These are phyloP conservation scores for Agrocybe pediades DNA, from an alignment of 768 basidiomycete species.

Conservation along the genomic window DNA sequence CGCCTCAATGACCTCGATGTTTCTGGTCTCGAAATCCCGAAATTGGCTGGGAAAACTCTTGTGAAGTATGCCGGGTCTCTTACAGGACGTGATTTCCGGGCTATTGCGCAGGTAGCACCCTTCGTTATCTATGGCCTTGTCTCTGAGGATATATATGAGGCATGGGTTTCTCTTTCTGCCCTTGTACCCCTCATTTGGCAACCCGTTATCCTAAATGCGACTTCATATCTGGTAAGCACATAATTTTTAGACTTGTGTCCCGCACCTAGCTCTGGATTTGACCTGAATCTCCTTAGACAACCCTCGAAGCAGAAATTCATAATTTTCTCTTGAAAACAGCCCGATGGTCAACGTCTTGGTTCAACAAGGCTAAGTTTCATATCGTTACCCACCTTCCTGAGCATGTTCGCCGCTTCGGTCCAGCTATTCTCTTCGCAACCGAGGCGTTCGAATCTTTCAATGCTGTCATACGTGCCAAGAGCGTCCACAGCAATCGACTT, in stretches of 20 bases:
- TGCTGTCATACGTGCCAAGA: constrained; percentile 32
- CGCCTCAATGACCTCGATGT: constrained; percentile 31
- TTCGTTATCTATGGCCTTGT: constrained; percentile 40
- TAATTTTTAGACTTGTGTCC: neutral
- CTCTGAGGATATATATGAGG: constrained; percentile 17
- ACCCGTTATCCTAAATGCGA: constrained; percentile 35
- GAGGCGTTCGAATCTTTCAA: constrained; percentile 47
- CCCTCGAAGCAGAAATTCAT: constrained; percentile 31
- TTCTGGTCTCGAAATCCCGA: constrained; percentile 31
- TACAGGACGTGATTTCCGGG: neutral
- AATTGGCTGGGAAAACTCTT: neutral
- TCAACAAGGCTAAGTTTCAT: constrained; percentile 49
- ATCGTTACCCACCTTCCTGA: constrained; percentile 36
- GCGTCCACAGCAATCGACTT: constrained; percentile 34
- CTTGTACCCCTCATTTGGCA: constrained; percentile 41
- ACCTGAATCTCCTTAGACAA: constrained; percentile 24
- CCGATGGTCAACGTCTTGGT: constrained; percentile 30
- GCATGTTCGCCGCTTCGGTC: constrained; percentile 41
- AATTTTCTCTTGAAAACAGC: constrained; percentile 35
- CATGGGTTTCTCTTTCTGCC: constrained; percentile 34
- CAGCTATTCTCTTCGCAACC: constrained; percentile 43
- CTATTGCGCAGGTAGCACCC: constrained; percentile 32
- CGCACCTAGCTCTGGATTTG: neutral
- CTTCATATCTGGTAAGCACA: constrained; percentile 31
- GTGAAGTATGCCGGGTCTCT: constrained; percentile 1